Evolutionary conservation across 257 asterid species (phyloP).

Genomic region (Solanum ossicruentum): DNA sequence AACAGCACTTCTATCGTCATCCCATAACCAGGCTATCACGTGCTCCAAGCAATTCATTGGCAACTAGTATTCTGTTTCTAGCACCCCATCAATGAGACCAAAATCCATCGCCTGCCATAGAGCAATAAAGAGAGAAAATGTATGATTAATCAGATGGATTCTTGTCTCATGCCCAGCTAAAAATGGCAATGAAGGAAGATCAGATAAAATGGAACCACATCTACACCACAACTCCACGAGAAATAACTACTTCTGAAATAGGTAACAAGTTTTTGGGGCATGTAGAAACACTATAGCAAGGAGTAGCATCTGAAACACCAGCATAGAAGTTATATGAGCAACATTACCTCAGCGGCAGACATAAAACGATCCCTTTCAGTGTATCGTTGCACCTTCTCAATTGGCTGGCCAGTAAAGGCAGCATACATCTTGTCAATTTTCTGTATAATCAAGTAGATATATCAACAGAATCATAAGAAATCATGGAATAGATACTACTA

Average conservation of each 20-base stretch:
- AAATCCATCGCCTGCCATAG: constrained; percentile 80
- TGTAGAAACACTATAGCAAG: background rate
- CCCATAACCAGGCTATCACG: background rate
- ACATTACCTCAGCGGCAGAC: constrained; percentile 73
- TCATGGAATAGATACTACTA: background rate
- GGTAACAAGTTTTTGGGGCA: background rate
- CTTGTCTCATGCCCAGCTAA: background rate
- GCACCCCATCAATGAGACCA: constrained; percentile 80
- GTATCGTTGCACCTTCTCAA: constrained; percentile 70
- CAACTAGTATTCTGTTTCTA: constrained; percentile 69
- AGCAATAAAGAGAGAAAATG: background rate
- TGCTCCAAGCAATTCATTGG: background rate
- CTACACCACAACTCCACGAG: background rate
- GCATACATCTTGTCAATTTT: constrained; percentile 85
- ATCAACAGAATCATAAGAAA: background rate
- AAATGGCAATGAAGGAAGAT: background rate
- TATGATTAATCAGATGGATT: background rate
- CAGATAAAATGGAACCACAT: background rate
- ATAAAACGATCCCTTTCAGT: constrained; percentile 86
- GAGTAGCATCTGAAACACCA: background rate
- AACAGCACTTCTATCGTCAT: background rate
- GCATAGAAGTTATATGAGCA: background rate
- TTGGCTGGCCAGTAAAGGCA: constrained; percentile 82
- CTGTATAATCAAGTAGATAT: constrained; percentile 24
- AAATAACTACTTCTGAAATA: background rate